Conservation (phyloP, 441 rosid genomes). For the Erodium moschatum region DNA sequence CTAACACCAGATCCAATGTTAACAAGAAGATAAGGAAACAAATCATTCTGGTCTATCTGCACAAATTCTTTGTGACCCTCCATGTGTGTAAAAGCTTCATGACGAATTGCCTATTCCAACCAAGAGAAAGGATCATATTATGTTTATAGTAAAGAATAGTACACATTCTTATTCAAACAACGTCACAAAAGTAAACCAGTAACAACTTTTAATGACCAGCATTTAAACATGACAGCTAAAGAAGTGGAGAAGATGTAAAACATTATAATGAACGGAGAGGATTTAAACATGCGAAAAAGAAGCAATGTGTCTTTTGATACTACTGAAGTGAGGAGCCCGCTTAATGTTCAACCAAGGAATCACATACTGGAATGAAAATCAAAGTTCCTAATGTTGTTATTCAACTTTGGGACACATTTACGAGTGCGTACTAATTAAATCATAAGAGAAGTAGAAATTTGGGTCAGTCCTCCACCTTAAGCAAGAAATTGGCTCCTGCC, state of each 20-base stretch:
- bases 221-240: too few relatives aligned
- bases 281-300: too few relatives aligned
- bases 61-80: conserved; percentile 92
- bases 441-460: not conserved
- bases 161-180: too few relatives aligned
- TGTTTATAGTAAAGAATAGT: not conserved
- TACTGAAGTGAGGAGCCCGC: too few relatives aligned
- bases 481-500: conserved; percentile 94
- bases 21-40: conserved; percentile 73
- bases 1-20: conserved; percentile 61
- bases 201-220: too few relatives aligned
- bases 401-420: not conserved
- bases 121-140: not conserved
- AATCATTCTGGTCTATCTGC: conserved; percentile 77
- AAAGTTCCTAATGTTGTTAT: not conserved
- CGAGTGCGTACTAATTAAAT: not conserved
- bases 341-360: too few relatives aligned
- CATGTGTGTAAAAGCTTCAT: conserved; percentile 95
- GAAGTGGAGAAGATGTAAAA: too few relatives aligned
- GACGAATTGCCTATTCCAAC: conserved; percentile 76
- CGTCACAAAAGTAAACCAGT: too few relatives aligned
- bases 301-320: too few relatives aligned
- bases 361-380: not conserved
- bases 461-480: conserved; percentile 46
- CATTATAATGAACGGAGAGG: too few relatives aligned